phyloP scores from a whole-genome alignment of 2,329 filamentous ascomycete species.

The Phaeoacremonium minimum region DNA sequence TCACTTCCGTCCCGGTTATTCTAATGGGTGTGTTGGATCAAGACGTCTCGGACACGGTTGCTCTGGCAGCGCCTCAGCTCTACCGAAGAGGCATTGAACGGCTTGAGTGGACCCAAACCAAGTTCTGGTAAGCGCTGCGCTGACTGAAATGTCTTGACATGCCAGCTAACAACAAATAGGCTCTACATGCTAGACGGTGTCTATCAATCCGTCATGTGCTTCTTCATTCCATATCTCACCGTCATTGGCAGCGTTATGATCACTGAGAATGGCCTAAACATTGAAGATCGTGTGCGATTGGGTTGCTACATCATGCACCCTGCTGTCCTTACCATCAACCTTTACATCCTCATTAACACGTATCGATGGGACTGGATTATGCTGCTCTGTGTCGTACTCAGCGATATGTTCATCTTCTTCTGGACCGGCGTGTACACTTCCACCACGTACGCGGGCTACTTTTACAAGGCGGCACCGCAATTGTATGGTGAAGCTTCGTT shows the following conservation, averaged over 20 bases:
- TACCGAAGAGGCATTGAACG: constrained; percentile 95
- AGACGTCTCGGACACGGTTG: constrained; percentile 91
- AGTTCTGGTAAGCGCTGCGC: constrained; percentile 76
- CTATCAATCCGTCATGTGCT: constrained; percentile 91
- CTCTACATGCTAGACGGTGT: constrained; percentile 91
- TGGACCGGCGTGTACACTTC: constrained; percentile 86
- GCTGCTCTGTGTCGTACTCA: constrained; percentile 74
- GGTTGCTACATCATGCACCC: constrained; percentile 84
- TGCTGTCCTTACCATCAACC: constrained; percentile 83
- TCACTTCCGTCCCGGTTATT: constrained; percentile 91
- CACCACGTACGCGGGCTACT: constrained; percentile 40
- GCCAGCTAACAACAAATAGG: constrained; percentile 44
- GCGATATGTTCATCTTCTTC: constrained; percentile 84
- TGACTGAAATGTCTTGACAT: neutral
- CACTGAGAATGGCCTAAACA: constrained; percentile 66
- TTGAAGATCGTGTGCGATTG: constrained; percentile 78
- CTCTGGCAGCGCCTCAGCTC: constrained; percentile 88
- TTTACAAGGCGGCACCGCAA: constrained; percentile 75
- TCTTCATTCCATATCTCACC: constrained; percentile 86
- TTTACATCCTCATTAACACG: constrained; percentile 92
- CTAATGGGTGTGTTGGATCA: constrained; percentile 97
- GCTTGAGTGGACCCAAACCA: constrained; percentile 90
- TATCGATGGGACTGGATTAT: constrained; percentile 99
- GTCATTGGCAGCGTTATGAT: constrained; percentile 67
- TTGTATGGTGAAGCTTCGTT: constrained; percentile 79